Evolutionary conservation across 768 basidiomycete species (phyloP), one percentile per base, ranked within the genome.

Genomic region (Butyriboletus loyo): DNA sequence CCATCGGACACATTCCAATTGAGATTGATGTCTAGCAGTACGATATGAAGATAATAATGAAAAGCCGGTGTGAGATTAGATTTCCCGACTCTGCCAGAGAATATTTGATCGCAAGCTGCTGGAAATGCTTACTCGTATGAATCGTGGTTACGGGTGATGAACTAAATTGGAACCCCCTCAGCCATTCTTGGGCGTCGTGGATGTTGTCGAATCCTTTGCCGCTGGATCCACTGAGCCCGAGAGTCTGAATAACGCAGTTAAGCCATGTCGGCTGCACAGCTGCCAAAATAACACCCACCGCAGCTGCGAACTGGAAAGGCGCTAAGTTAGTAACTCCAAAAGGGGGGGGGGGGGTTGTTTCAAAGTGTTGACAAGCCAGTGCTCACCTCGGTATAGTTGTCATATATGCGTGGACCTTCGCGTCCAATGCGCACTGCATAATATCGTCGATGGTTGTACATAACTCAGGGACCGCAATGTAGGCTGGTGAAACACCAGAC

Each of bases 361-460:
- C 7, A 4, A 11, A n/a, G 37, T 17, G 30, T 4, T 42, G 17
- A 27, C 7, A 38, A 42, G 22, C 39, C n/a, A n/a, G n/a, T 37
- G 42, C 71, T 48, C 51, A 72, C 71, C 50, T 67, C 61, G 9
- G 41, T 9, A 46, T 60, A 64, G 30, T 40, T 63, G 28, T 68
- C 59, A 36, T 73, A 73, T 37, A 72, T 56, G 13, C 60, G 62
- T 3, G 71, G 55, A 42, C 71, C 71, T 22, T 64, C 57, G 10
- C 72, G 63, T 27, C 71, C 71, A 46, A 66, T 62, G 35, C 64
- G 69, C 25, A 72, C 71, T 6, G 72, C 71, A 51, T 72, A 72
- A 50, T 68, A 73, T 21, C 61, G 63, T 50, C 58, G 63, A 47
- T 28, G 38, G 37, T 44, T 42, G 24, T 11, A 43, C 61, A 66